phyloP scores from a whole-genome alignment of 805 yeast genomes.

The Candida methanosorbosa region DNA sequence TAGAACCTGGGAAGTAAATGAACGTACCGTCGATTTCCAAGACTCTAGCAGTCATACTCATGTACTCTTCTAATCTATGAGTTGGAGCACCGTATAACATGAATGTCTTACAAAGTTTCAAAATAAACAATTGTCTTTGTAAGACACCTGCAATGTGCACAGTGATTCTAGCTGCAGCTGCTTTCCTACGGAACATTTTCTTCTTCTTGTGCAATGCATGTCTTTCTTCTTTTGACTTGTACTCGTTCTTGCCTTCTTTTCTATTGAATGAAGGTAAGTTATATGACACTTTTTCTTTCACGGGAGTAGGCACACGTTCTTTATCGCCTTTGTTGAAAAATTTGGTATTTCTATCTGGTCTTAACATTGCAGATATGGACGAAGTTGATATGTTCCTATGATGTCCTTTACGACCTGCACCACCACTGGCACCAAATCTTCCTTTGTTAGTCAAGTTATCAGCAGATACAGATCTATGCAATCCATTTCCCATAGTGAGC shows the following conservation, averaged over 20 bases:
- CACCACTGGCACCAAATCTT: no score
- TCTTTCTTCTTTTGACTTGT: background rate
- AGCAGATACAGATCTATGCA: conserved; percentile 13
- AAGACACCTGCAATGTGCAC: conserved; percentile 87
- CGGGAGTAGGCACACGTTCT: no score
- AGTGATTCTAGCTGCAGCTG: conserved; percentile 65
- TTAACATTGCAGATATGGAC: no score
- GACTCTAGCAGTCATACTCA: conserved; percentile 87
- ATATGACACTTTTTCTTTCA: no score
- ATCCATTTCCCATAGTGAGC: background rate
- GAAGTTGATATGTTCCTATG: background rate
- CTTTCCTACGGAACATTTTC: conserved; percentile 16
- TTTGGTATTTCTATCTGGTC: no score
- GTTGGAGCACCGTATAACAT: conserved; percentile 97
- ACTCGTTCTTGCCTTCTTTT: background rate
- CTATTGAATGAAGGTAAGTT: no score
- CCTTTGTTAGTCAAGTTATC: conserved; percentile 5
- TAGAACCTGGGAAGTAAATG: conserved; percentile 88
- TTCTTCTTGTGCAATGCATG: no score
- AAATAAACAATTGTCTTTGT: conserved; percentile 79
- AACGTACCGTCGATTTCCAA: conserved; percentile 91
- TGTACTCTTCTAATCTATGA: conserved; percentile 87
- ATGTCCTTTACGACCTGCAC: background rate
- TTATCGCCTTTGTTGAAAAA: no score
- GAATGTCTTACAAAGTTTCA: conserved; percentile 78